Evolutionary conservation across 345 rosid genomes (phyloP).

Genomic region (Linum usitatissimum): DNA sequence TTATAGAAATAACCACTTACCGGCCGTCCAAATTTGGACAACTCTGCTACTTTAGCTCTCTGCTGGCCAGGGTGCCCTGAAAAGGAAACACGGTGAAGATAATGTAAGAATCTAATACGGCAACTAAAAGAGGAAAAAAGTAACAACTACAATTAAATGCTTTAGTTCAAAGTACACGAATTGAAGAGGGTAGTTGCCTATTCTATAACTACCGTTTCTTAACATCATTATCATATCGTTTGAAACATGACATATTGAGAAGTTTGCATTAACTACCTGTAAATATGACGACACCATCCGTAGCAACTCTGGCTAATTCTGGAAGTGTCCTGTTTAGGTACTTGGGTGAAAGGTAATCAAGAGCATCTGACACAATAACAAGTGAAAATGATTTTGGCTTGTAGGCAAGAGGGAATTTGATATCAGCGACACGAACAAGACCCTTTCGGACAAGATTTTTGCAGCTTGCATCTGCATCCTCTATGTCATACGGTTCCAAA

Average conservation of each 20-base stretch:
- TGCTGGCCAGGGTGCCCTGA: slow-evolving; percentile 75
- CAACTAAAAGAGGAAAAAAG: too few relatives aligned
- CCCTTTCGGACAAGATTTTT: slow-evolving; percentile 75
- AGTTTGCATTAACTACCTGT: slow-evolving; percentile 38
- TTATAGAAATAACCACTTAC: slow-evolving; percentile 25
- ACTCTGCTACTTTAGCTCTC: slow-evolving; percentile 46
- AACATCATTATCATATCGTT: neutral
- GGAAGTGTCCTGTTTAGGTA: slow-evolving; percentile 91
- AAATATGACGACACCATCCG: slow-evolving; percentile 64
- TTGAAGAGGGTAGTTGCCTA: too few relatives aligned
- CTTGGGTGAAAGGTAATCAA: slow-evolving; percentile 86
- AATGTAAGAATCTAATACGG: neutral
- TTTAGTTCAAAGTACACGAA: too few relatives aligned
- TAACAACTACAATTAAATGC: too few relatives aligned
- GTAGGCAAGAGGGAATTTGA: slow-evolving; percentile 84
- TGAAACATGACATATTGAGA: neutral
- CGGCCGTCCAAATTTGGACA: slow-evolving; percentile 67
- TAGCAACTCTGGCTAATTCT: slow-evolving; percentile 77
- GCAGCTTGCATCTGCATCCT: slow-evolving; percentile 87
- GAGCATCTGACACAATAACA: slow-evolving; percentile 84
- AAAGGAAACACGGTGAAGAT: neutral
- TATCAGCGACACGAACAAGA: slow-evolving; percentile 81
- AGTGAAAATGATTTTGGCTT: slow-evolving; percentile 84
- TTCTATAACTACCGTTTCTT: too few relatives aligned
- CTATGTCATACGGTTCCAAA: slow-evolving; percentile 90